Evolutionary conservation across 352 stramenopile genomes (phyloP), one percentile per base, ranked within the genome.

Genomic region (Phytophthora citricola): DNA sequence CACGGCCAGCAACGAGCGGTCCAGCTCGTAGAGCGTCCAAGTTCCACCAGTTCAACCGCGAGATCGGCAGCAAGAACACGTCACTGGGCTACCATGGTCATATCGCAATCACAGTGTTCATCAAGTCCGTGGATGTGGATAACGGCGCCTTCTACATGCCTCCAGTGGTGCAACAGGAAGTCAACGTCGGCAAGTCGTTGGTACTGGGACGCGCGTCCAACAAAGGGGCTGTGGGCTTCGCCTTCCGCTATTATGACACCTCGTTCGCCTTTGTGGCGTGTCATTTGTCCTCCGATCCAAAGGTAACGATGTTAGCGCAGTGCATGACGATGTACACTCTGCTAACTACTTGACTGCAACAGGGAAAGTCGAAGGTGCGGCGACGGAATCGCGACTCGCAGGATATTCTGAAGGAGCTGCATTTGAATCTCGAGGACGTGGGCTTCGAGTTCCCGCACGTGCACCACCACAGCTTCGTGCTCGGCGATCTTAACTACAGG

Each of bases 401-500:
- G 20, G 76, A 89, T 39, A 83, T 96, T 48, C 58, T 97, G 32
- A 82, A 92, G 43, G 79, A 87, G 8, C 82, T 96, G 20, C 81
- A 93, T 57, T 58, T 97, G 45, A 92, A 93, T 53, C 58, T 82
- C 11, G 85, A 95, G 44, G 87, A 97, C 47, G 67, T 92, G 12
- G 85, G 84, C 24, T 93, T 96, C 36, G 90, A 97, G 72, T 91
- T 95, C 56, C 86, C 89, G 11, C 68, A 92, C 7, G 80, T 95
- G 55, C 84, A 94, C 60, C 87, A 97, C 65, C 87, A 97, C 75
- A 94, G 81, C 38, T 94, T 97, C 51, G 76, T 97, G 32, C 69
- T 97, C 17, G 91, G 91, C 11, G 91, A 97, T 63, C 77, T 97
- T 46, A 97, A 97, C 73, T 97, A 97, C 69, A 85, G 91, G 9